phyloP scores from a whole-genome alignment of 331 rosid species.

The Acacia concinna region DNA sequence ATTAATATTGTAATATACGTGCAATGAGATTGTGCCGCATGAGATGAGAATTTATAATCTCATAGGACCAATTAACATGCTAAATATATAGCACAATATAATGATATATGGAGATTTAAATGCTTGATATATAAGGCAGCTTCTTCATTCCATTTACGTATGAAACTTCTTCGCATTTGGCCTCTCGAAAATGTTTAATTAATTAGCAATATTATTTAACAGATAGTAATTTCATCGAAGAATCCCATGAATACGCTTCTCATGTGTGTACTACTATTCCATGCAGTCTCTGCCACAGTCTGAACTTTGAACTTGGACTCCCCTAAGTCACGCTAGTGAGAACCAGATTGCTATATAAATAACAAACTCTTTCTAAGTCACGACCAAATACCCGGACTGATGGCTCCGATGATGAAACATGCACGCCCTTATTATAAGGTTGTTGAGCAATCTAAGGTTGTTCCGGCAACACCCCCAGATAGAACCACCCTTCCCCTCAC shows the following conservation, averaged over 20 bases:
- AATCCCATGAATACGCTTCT: not conserved
- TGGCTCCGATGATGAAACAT: not conserved
- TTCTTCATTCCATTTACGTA: not conserved
- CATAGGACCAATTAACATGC: not conserved
- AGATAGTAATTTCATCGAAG: not conserved
- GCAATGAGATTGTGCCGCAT: not conserved
- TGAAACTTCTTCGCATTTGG: not conserved
- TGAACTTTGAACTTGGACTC: not conserved
- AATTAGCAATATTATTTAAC: not conserved
- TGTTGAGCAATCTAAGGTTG: not conserved
- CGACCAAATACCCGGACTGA: not conserved
- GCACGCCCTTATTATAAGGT: not conserved
- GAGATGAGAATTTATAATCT: not conserved
- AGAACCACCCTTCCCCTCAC: slow-evolving; percentile 1
- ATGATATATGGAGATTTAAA: not conserved
- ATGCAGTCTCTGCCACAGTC: not conserved
- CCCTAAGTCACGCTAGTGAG: not conserved
- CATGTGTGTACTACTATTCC: not conserved
- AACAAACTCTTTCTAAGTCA: not conserved
- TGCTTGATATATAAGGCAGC: not conserved
- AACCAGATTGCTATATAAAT: not conserved
- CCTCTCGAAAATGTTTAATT: too few species aligned
- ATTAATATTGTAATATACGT: not conserved
- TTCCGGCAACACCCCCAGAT: not conserved
- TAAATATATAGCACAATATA: not conserved